These are phyloP conservation scores for Pythium chondricola DNA, from an alignment of 352 stramenopile genomes.

Conservation along the genomic window DNA sequence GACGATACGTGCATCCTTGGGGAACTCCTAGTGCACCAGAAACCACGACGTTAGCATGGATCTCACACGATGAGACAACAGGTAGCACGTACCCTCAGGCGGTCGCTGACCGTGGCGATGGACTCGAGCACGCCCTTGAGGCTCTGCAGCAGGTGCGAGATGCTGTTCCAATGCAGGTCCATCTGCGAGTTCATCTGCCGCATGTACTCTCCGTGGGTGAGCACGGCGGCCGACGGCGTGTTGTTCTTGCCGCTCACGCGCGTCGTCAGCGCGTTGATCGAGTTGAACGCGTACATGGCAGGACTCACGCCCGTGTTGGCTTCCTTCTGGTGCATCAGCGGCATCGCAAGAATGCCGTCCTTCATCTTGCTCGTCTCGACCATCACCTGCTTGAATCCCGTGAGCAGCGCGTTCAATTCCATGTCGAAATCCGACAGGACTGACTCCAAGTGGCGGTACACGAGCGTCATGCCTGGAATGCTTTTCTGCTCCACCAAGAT, in stretches of 20 bases:
- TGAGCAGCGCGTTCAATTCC: slow-evolving; percentile 60
- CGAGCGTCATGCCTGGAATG: slow-evolving; percentile 65
- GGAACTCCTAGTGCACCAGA: slow-evolving; percentile 41
- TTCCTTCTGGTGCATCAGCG: slow-evolving; percentile 59
- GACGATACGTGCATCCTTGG: slow-evolving; percentile 57
- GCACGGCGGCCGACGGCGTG: slow-evolving; percentile 61
- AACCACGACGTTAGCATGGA: neutral
- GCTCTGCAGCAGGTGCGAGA: slow-evolving; percentile 76
- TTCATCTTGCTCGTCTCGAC: slow-evolving; percentile 79
- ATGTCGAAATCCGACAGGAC: slow-evolving; percentile 57
- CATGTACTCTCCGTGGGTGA: slow-evolving; percentile 84
- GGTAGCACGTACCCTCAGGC: slow-evolving; percentile 45
- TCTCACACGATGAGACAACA: neutral
- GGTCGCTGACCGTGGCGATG: slow-evolving; percentile 50
- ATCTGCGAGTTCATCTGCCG: slow-evolving; percentile 79
- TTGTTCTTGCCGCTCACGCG: slow-evolving; percentile 44
- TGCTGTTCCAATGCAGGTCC: slow-evolving; percentile 84
- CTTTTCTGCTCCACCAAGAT: slow-evolving; percentile 78
- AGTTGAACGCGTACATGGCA: slow-evolving; percentile 73
- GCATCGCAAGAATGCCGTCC: slow-evolving; percentile 67
- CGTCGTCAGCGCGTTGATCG: slow-evolving; percentile 73
- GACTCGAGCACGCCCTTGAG: slow-evolving; percentile 67
- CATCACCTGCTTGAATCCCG: slow-evolving; percentile 72
- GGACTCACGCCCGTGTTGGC: slow-evolving; percentile 62
- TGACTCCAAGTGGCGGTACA: slow-evolving; percentile 60